These are phyloP conservation scores for Ceratocystiopsis sp. DNA, from an alignment of 2,329 filamentous ascomycete species.

Conservation along the genomic window DNA sequence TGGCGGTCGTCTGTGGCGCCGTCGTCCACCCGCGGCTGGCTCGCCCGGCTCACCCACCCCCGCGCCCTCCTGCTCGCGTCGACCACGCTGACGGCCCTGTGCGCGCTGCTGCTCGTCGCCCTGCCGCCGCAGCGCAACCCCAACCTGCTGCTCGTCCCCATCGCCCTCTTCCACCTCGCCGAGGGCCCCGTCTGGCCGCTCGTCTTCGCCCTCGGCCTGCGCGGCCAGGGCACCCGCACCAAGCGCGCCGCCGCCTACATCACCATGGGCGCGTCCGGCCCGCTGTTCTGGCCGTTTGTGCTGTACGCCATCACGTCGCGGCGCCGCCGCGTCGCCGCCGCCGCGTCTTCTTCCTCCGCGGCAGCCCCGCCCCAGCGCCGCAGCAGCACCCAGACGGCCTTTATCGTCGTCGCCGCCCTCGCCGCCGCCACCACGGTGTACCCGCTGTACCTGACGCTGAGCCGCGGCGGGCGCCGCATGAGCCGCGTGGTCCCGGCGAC, in stretches of 20 bases:
- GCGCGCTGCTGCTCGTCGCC: slow-evolving; percentile 29
- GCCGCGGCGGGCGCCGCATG: slow-evolving; percentile 36
- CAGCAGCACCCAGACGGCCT: slow-evolving; percentile 12
- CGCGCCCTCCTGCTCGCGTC: slow-evolving; percentile 52
- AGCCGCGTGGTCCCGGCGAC: slow-evolving; percentile 68
- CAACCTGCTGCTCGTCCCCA: slow-evolving; percentile 33
- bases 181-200: slow-evolving; percentile 42
- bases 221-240: slow-evolving; percentile 37
- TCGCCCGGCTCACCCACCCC: slow-evolving; percentile 52
- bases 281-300: slow-evolving; percentile 36
- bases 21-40: slow-evolving; percentile 40
- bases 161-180: slow-evolving; percentile 39
- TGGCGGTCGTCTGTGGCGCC: slow-evolving; percentile 37
- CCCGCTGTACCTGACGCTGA: slow-evolving; percentile 23
- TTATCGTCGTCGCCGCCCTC: slow-evolving; percentile 16
- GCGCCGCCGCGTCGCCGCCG: too few species aligned
- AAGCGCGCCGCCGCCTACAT: slow-evolving; percentile 37
- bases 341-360: too few species aligned
- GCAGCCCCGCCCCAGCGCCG: slow-evolving; percentile 3
- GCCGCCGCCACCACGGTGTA: slow-evolving; percentile 15
- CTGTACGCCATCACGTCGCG: slow-evolving; percentile 24
- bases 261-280: slow-evolving; percentile 36
- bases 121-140: slow-evolving; percentile 24
- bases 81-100: slow-evolving; percentile 42
- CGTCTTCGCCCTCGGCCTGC: slow-evolving; percentile 40